Evolutionary conservation across 2,329 filamentous ascomycete species (phyloP).

Genomic region (Ascosphaera apis): DNA sequence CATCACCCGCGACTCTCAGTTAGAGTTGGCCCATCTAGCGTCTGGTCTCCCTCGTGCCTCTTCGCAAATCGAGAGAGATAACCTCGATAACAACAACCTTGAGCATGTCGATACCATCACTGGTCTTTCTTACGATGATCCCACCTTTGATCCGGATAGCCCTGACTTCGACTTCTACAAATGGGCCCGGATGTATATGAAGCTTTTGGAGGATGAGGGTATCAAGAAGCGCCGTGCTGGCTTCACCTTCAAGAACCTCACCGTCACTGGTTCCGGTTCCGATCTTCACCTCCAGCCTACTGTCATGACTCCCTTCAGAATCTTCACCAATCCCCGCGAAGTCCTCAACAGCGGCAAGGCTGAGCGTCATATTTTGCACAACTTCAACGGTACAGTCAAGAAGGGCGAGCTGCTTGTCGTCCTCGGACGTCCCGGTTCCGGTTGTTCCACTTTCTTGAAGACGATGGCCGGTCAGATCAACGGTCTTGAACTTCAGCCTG

Average conservation of each 20-base stretch:
- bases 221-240: slow-evolving; percentile 32
- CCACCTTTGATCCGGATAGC: slow-evolving; percentile 28
- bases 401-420: slow-evolving; percentile 24
- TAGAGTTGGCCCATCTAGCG: background rate
- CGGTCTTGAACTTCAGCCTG: slow-evolving; percentile 47
- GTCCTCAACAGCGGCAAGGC: slow-evolving; percentile 23
- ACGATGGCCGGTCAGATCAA: slow-evolving; percentile 62
- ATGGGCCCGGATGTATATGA: slow-evolving; percentile 27
- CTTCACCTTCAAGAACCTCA: slow-evolving; percentile 40
- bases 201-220: slow-evolving; percentile 31
- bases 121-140: slow-evolving; percentile 21
- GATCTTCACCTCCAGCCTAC: slow-evolving; percentile 47
- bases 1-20: background rate
- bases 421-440: slow-evolving; percentile 18
- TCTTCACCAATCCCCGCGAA: slow-evolving; percentile 35
- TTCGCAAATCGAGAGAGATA: background rate
- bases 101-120: slow-evolving; percentile 13
- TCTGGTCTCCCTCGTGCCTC: background rate
- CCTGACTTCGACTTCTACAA: slow-evolving; percentile 31
- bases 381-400: slow-evolving; percentile 30
- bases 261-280: slow-evolving; percentile 42
- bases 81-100: background rate
- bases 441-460: slow-evolving; percentile 66
- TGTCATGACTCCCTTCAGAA: slow-evolving; percentile 34
- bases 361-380: slow-evolving; percentile 31